Percentiles rank a stretch among this genome's conserved stretches.
Evolutionary conservation across 1,284 basidiomycete genomes (phyloP).

Genomic region (Melampsora abietis-canadensis): DNA sequence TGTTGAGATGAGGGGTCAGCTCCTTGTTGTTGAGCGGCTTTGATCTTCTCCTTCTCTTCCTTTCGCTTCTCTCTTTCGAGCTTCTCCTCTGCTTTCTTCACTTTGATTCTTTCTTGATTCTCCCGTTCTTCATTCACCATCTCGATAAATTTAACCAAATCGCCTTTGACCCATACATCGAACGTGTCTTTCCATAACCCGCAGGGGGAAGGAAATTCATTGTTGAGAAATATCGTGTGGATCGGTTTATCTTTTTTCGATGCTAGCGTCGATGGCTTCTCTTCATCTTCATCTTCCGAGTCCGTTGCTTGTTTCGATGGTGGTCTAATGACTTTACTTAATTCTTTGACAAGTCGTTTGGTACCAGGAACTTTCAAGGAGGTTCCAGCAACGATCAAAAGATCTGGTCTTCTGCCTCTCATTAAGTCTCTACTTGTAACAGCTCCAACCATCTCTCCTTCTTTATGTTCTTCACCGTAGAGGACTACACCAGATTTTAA

Average conservation of each 20-base stretch:
- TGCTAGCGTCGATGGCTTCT: slow-evolving; percentile 34
- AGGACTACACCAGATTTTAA: slow-evolving; percentile 83
- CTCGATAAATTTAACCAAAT: slow-evolving; percentile 73
- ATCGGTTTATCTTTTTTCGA: slow-evolving; percentile 57
- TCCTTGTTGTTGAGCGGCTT: too few species aligned
- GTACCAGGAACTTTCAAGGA: slow-evolving; percentile 85
- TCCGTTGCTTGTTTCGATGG: slow-evolving; percentile 8
- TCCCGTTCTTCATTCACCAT: slow-evolving; percentile 45
- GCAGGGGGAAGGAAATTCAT: slow-evolving; percentile 80
- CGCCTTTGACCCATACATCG: slow-evolving; percentile 84
- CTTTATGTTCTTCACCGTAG: slow-evolving; percentile 82
- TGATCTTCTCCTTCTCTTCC: slow-evolving; percentile 15
- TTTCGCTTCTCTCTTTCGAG: slow-evolving; percentile 22
- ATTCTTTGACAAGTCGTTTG: slow-evolving; percentile 85
- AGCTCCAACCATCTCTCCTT: slow-evolving; percentile 80
- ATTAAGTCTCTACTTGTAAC: slow-evolving; percentile 72
- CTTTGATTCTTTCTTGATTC: slow-evolving; percentile 15
- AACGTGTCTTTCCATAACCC: slow-evolving; percentile 87
- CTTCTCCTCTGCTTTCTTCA: slow-evolving; percentile 27
- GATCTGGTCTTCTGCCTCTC: slow-evolving; percentile 65
- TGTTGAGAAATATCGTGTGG: slow-evolving; percentile 76
- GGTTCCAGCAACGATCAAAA: slow-evolving; percentile 85
- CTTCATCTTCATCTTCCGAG: slow-evolving; percentile 45
- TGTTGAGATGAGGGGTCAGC: too few species aligned
- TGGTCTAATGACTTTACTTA: slow-evolving; percentile 70